Evolutionary conservation across 768 basidiomycete species (phyloP).

Genomic region (Amanita pallidorosea): DNA sequence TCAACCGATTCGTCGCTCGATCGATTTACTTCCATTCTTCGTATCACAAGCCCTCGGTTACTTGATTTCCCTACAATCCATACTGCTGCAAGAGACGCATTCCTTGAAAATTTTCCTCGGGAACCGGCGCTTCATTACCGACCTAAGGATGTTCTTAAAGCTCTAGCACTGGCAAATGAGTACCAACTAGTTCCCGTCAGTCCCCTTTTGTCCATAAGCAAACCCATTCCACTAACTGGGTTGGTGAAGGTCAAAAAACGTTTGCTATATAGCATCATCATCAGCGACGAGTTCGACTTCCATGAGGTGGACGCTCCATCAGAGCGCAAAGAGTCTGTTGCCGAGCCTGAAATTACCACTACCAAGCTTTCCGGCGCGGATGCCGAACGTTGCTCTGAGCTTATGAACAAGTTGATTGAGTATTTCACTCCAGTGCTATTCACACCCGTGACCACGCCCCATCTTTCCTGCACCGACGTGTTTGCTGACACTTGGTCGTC

Average conservation of each 20-base stretch:
- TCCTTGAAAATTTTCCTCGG: constrained; percentile 39
- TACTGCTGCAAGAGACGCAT: constrained; percentile 25
- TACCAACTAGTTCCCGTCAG: constrained; percentile 41
- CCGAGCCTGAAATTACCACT: constrained; percentile 6
- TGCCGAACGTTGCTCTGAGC: constrained; percentile 13
- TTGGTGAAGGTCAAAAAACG: constrained; percentile 43
- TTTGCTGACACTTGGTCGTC: constrained; percentile 67
- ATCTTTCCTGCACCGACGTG: constrained; percentile 66
- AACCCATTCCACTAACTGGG: background rate
- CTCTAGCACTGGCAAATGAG: constrained; percentile 37
- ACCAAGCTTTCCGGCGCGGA: background rate
- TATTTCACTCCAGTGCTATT: constrained; percentile 68
- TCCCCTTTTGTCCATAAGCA: constrained; percentile 4
- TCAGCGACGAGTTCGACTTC: constrained; percentile 44
- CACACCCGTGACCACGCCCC: constrained; percentile 55
- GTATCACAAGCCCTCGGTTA: constrained; percentile 42
- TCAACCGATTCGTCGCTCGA: constrained; percentile 29
- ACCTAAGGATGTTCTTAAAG: constrained; percentile 38
- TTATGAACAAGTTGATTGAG: constrained; percentile 46
- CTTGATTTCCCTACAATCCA: constrained; percentile 50
- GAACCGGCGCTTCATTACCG: constrained; percentile 32
- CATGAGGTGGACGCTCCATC: constrained; percentile 14
- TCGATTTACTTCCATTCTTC: constrained; percentile 43
- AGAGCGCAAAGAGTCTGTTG: constrained; percentile 2
- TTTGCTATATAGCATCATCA: constrained; percentile 54